These are phyloP conservation scores for Saitozyma podzolica DNA, from an alignment of 768 basidiomycete genomes.

Conservation along the genomic window DNA sequence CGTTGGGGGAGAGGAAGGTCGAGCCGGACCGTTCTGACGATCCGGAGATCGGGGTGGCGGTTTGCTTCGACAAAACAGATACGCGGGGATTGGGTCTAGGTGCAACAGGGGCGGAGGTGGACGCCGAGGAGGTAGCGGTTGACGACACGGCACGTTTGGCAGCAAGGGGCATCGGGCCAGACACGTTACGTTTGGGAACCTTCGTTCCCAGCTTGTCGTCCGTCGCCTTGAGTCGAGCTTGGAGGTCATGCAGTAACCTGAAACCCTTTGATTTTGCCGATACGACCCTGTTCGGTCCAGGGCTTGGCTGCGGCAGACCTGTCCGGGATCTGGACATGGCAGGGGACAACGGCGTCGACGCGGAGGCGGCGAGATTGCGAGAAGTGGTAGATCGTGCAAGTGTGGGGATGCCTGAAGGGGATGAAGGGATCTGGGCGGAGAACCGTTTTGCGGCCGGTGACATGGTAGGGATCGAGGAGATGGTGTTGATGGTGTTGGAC, in stretches of 20 bases:
- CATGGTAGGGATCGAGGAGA: slow-evolving; percentile 24
- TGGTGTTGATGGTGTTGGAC: slow-evolving; percentile 14
- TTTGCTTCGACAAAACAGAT: not conserved
- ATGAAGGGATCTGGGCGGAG: slow-evolving; percentile 17
- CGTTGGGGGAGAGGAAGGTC: slow-evolving; percentile 27
- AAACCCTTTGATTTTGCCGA: slow-evolving; percentile 34
- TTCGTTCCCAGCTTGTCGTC: slow-evolving; percentile 41
- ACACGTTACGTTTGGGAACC: slow-evolving; percentile 36
- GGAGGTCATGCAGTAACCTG: slow-evolving; percentile 37
- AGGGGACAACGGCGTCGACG: slow-evolving; percentile 21
- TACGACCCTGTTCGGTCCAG: not conserved
- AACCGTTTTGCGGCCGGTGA: slow-evolving; percentile 22
- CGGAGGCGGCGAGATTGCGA: slow-evolving; percentile 31
- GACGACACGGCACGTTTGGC: slow-evolving; percentile 8
- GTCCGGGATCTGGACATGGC: slow-evolving; percentile 17
- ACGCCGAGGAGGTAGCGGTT: slow-evolving; percentile 1
- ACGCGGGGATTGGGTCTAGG: not conserved
- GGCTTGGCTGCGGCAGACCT: slow-evolving; percentile 17
- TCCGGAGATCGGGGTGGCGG: slow-evolving; percentile 1
- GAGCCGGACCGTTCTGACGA: slow-evolving; percentile 3
- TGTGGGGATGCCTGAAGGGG: slow-evolving; percentile 26
- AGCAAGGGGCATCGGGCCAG: slow-evolving; percentile 18
- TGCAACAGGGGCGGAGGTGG: not conserved
- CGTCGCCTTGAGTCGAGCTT: slow-evolving; percentile 40
- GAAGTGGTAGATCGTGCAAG: slow-evolving; percentile 35